A percentile compares a stretch with the other conserved stretches of the same genome.
Conservation (phyloP, 306 rosid genomes). For the Vigna mungo region DNA sequence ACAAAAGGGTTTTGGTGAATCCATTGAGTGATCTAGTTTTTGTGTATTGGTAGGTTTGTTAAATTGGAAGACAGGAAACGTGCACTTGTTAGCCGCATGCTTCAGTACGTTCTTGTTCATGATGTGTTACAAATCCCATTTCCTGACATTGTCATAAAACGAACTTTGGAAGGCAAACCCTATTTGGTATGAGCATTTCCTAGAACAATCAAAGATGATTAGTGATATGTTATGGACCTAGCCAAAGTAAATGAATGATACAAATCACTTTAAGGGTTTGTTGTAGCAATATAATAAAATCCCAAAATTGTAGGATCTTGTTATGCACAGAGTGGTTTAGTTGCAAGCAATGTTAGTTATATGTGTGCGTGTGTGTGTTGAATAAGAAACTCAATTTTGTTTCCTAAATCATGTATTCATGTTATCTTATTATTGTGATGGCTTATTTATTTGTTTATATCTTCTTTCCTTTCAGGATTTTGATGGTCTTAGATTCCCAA, state of each 20-base stretch:
- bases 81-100: conserved; percentile 83
- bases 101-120: conserved; percentile 74
- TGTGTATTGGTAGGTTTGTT: conserved; percentile 59
- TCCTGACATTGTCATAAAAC: conserved; percentile 61
- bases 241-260: too few relatives aligned
- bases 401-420: background rate
- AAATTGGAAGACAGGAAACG: conserved; percentile 74
- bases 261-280: too few relatives aligned
- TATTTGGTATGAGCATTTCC: conserved; percentile 58
- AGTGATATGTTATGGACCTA: background rate
- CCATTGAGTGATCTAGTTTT: conserved; percentile 34
- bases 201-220: background rate
- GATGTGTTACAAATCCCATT: conserved; percentile 61
- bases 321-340: too few relatives aligned
- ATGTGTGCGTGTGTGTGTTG: too few relatives aligned
- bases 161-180: conserved; percentile 85
- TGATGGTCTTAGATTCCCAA: conserved; percentile 60
- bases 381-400: background rate
- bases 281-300: too few relatives aligned
- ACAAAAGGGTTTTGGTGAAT: conserved; percentile 13
- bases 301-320: too few relatives aligned
- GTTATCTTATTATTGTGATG: background rate
- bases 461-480: conserved; percentile 56
- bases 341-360: too few relatives aligned
- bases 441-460: conserved; percentile 20